Base-by-base conservation (phyloP, 73 alveolate genomes). In the Paramecium sexaurelia region DNA sequence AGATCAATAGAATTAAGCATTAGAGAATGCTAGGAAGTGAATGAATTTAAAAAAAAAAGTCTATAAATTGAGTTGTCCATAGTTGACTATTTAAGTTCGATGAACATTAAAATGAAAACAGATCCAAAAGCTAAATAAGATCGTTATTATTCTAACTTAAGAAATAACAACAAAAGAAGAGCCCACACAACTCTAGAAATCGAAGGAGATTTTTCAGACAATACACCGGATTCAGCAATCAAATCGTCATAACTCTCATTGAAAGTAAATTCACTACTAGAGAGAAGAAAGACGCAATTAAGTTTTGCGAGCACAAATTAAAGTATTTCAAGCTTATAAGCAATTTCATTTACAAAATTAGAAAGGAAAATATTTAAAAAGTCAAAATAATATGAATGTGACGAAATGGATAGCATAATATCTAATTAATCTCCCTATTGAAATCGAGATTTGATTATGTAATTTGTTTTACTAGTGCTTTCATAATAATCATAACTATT, bases 121-220 rank as follows among this genome's bases (percentile, higher is more conserved):
- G 90, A 78, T 45, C 90, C 90, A 24, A 37, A 40, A 41, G 90
- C 90, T 8, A 78, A 78, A 78, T 43, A 78, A 24, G 90, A 78
- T 39, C 90, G 90, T 36, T 78, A 78, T 24, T 39, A 78, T 41
- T 36, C 36, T 20, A 36, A n/a, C 33, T 73, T 17, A 73, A 73
- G 57, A 20, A 73, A 73, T 36, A 73, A 39, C 32, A 73, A 22
- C 33, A 36, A 36, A 32, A 73, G 87, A 73, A 33, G 87, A 73
- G 87, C 87, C 19, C 35, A 36, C 17, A 73, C 87, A 33, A 33
- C 66, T 10, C 33, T 73, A 7, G 87, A 73, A 33, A 39, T 36
- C 6, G 87, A 73, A 36, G 7, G 83, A 15, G 83, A 61, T 32
- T 61, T 61, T 61, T 29, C 83, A 61, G 83, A 29, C 5, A 61